These are phyloP conservation scores for Raphanus hybrid DNA, from an alignment of 441 rosid species.

Conservation along the genomic window DNA sequence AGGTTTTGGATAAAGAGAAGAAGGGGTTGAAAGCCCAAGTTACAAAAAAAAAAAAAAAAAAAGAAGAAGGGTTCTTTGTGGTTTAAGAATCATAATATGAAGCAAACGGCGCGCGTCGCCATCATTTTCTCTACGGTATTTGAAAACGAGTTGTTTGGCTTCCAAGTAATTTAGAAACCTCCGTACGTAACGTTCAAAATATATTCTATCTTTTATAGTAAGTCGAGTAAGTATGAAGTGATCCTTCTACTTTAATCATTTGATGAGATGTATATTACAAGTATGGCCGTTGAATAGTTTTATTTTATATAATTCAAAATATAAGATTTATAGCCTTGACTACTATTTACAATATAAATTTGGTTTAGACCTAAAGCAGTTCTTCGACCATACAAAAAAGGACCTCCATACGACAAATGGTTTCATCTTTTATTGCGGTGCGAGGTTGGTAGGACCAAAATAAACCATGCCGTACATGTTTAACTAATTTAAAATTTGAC, in stretches of 20 bases:
- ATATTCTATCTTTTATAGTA: background rate
- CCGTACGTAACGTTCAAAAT: slow-evolving; percentile 42
- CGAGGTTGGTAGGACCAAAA: too few species aligned
- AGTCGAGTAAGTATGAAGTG: slow-evolving; percentile 38
- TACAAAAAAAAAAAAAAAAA: too few species aligned
- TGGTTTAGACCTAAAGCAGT: too few species aligned
- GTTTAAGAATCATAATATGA: slow-evolving; percentile 33
- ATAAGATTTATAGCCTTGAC: background rate
- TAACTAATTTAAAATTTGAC: too few species aligned
- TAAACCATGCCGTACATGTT: too few species aligned
- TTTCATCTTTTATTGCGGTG: too few species aligned
- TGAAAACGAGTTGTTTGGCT: slow-evolving; percentile 29
- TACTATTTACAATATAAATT: too few species aligned
- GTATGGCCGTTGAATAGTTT: background rate
- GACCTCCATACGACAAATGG: too few species aligned
- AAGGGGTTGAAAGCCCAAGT: too few species aligned
- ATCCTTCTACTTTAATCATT: slow-evolving; percentile 33
- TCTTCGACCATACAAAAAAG: too few species aligned
- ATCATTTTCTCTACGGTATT: slow-evolving; percentile 27
- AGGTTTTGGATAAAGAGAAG: slow-evolving; percentile 36
- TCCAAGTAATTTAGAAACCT: slow-evolving; percentile 28
- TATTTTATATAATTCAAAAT: background rate
- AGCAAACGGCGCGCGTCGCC: slow-evolving; percentile 43
- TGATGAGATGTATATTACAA: background rate
- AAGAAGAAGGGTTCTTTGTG: slow-evolving; percentile 13